Percentiles rank a stretch among this genome's conserved stretches.
Conservation (phyloP, 768 basidiomycete species). For the Psilocybe cyanescens region DNA sequence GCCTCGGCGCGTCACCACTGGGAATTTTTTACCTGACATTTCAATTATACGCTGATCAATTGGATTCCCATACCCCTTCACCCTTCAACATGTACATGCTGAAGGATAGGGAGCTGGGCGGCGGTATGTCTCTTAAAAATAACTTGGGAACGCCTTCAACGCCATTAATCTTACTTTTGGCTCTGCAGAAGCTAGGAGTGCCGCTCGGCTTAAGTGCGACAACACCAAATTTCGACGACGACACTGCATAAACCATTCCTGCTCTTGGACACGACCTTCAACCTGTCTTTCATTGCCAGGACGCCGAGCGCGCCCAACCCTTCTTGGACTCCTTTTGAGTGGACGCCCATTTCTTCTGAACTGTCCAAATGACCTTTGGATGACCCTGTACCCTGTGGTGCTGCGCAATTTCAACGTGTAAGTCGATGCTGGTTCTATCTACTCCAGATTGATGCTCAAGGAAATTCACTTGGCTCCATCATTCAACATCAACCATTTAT, state of each 20-base stretch:
- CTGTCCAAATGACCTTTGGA: not conserved
- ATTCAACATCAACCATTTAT: not conserved
- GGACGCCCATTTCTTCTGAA: not conserved
- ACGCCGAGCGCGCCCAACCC: not conserved
- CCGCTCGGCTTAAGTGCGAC: not conserved
- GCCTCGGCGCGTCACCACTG: not conserved
- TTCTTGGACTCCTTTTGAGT: not conserved
- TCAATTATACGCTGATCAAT: conserved; percentile 5
- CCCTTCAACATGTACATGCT: not conserved
- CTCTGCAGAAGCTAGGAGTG: not conserved
- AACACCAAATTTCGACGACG: not conserved
- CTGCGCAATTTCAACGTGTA: not conserved
- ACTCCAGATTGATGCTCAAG: not conserved
- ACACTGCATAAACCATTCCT: not conserved
- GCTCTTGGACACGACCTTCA: not conserved
- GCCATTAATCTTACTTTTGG: not conserved
- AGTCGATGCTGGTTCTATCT: not conserved
- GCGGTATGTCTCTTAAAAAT: not conserved
- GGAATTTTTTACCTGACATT: not conserved
- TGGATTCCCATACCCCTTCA: not conserved
- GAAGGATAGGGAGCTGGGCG: not conserved
- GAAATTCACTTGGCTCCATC: not conserved
- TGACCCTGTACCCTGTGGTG: not conserved
- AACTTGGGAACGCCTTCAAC: not conserved
- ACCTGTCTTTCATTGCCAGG: not conserved